Percentiles rank a stretch among this genome's conserved stretches.
Evolutionary conservation across 495 filamentous ascomycete species (phyloP).

Genomic region (Trichoderma erinaceum): DNA sequence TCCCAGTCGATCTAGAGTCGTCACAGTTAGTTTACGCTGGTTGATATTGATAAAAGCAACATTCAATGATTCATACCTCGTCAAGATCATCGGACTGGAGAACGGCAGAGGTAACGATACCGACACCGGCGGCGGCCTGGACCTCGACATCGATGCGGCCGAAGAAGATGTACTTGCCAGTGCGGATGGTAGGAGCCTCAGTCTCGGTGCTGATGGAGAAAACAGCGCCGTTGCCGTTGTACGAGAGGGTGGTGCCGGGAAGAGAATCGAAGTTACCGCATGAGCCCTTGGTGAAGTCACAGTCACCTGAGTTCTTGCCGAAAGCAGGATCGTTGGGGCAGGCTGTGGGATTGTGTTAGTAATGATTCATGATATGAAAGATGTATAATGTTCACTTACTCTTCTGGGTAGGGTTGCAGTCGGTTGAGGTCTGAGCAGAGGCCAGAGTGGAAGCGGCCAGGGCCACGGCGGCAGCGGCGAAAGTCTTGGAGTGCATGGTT

Average conservation of each 20-base stretch:
- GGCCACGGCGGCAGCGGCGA: conserved; percentile 33
- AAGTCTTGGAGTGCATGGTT: conserved; percentile 39
- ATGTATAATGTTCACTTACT: conserved; percentile 41
- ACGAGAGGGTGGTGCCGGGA: conserved; percentile 53
- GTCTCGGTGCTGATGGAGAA: conserved; percentile 68
- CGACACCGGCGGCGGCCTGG: conserved; percentile 57
- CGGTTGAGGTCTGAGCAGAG: conserved; percentile 66
- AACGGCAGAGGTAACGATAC: conserved; percentile 74
- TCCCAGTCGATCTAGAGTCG: conserved; percentile 67
- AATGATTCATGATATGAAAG: conserved; percentile 12
- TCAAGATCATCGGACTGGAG: conserved; percentile 83
- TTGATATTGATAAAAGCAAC: background rate
- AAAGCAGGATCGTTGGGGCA: conserved; percentile 75
- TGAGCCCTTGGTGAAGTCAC: conserved; percentile 72
- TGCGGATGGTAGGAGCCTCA: conserved; percentile 67
- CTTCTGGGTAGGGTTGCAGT: conserved; percentile 66
- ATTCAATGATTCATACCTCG: conserved; percentile 36
- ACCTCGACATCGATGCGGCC: conserved; percentile 60
- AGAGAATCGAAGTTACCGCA: conserved; percentile 57
- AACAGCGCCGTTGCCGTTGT: conserved; percentile 60
- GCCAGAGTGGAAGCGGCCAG: conserved; percentile 41
- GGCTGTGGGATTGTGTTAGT: conserved; percentile 20
- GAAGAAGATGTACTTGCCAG: conserved; percentile 70
- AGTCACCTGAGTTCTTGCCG: conserved; percentile 51
- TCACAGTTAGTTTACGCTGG: background rate